Evolutionary conservation across 1,284 basidiomycete genomes (phyloP), one percentile per base, ranked within the genome.

Genomic region (Paramarasmius palmivorus): DNA sequence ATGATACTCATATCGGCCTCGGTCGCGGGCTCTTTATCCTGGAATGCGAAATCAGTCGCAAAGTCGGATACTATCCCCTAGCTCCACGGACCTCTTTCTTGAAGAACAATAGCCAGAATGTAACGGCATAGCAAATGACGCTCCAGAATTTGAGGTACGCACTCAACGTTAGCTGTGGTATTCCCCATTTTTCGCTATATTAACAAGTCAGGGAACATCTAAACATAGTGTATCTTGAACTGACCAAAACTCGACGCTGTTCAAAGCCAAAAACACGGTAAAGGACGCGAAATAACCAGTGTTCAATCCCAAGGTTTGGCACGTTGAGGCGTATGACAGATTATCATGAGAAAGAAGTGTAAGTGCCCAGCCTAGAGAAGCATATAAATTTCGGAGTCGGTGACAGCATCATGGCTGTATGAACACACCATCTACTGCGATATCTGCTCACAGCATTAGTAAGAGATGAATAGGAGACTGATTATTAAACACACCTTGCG

Each of bases 251-350:
- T 92, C 90, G 63, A 94, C 87, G 62, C 92, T 95, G 68, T 98
- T 99, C 67, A 99, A 87, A 0, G 97, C 96, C 29, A 99, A 80
- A 67, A 99, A 99, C 23, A 99, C 94, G 23, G 97, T 99, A 66
- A 98, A 99, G 6, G 93, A 95, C 37, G 95, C 82, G 63, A 99
- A 97, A 70, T 92, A 98, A 25, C 97, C 97, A 3, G 93, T 92
- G 64, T 98, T 98, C 39, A 99, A 79, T 17, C 97, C 97, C 54
- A 99, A 93, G 0, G 97, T 99, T 70, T 99, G 97, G 48, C 96
- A 98, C 3, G 96, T 99, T 23, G 93, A 96, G 5, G 97, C 97
- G 66, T 97, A 99, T 19, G 94, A 93, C 38, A 99, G 75, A 66
- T 95, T 97, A 59, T 96, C 95, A 58, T 94, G 87, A 1, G 96